Evolutionary conservation across 2,329 filamentous ascomycete species (phyloP).

Genomic region (Penicillium sp.): DNA sequence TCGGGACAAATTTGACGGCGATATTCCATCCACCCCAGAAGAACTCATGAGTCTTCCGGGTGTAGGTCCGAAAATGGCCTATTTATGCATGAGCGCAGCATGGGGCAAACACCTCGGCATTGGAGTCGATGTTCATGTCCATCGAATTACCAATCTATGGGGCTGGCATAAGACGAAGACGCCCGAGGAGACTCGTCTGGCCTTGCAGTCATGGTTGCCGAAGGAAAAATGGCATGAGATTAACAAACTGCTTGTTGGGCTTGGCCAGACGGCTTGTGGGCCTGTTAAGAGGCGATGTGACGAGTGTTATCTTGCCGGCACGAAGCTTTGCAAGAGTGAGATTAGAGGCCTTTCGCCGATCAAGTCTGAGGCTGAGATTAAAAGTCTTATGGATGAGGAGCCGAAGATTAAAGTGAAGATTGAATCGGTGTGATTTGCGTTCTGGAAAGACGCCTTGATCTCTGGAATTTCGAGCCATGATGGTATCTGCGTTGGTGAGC

Average conservation of each 20-base stretch:
- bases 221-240: constrained; percentile 86
- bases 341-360: constrained; percentile 62
- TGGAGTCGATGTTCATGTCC: constrained; percentile 91
- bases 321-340: constrained; percentile 72
- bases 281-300: constrained; percentile 79
- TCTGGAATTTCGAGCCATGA: no score
- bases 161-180: constrained; percentile 80
- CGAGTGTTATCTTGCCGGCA: constrained; percentile 75
- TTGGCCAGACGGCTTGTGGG: constrained; percentile 82
- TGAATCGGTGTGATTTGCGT: constrained; percentile 7
- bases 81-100: constrained; percentile 77
- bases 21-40: constrained; percentile 76
- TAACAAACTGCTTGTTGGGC: constrained; percentile 81
- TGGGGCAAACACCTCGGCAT: constrained; percentile 72
- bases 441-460: no score
- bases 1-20: constrained; percentile 65
- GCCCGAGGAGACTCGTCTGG: constrained; percentile 76
- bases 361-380: constrained; percentile 48
- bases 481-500: no score
- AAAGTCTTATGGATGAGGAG: constrained; percentile 17
- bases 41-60: constrained; percentile 76
- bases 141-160: constrained; percentile 92
- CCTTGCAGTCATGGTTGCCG: constrained; percentile 79
- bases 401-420: constrained; percentile 27
- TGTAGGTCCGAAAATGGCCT: constrained; percentile 93